phyloP scores from a whole-genome alignment of 2,329 filamentous ascomycete species.

The Pseudopyricularia cyperi region DNA sequence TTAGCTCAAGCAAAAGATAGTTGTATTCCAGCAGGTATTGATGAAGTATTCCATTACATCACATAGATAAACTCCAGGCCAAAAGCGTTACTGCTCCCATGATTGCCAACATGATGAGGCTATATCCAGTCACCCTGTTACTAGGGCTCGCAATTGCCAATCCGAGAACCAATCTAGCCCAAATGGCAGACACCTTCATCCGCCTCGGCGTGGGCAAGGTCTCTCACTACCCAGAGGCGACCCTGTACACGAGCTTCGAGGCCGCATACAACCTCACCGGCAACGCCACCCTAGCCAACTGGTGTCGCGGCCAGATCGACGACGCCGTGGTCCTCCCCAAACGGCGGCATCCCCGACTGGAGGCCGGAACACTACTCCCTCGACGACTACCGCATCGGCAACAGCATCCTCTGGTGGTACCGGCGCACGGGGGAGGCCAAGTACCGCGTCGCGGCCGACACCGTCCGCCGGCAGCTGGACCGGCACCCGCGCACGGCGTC shows the following conservation, averaged over 20 bases:
- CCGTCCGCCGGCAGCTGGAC: slow-evolving; percentile 22
- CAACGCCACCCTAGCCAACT: slow-evolving; percentile 20
- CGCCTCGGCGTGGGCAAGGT: slow-evolving; percentile 15
- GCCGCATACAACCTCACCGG: slow-evolving; percentile 21
- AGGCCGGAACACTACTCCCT: slow-evolving; percentile 24
- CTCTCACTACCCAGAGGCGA: slow-evolving; percentile 20
- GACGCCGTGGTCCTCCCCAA: slow-evolving; percentile 20
- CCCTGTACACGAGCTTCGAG: slow-evolving; percentile 23
- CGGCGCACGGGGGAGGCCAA: slow-evolving; percentile 20
- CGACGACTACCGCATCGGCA: slow-evolving; percentile 26
- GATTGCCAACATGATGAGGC: not conserved
- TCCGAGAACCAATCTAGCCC: slow-evolving; percentile 1
- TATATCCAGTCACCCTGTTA: not conserved
- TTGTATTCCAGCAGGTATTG: too few relatives aligned
- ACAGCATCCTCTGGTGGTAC: slow-evolving; percentile 23
- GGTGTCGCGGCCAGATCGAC: slow-evolving; percentile 20
- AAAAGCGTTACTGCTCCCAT: not conserved
- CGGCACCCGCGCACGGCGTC: slow-evolving; percentile 22
- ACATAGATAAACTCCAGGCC: not conserved
- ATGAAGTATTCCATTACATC: not conserved
- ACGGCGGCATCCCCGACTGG: slow-evolving; percentile 24
- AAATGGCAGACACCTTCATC: slow-evolving; percentile 24
- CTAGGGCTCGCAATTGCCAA: not conserved
- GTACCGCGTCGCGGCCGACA: slow-evolving; percentile 24
- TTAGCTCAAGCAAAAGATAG: too few relatives aligned